A percentile compares a stretch with the other conserved stretches of the same genome.
phyloP scores from a whole-genome alignment of 345 rosid species.

The Moricandia moricandioides region DNA sequence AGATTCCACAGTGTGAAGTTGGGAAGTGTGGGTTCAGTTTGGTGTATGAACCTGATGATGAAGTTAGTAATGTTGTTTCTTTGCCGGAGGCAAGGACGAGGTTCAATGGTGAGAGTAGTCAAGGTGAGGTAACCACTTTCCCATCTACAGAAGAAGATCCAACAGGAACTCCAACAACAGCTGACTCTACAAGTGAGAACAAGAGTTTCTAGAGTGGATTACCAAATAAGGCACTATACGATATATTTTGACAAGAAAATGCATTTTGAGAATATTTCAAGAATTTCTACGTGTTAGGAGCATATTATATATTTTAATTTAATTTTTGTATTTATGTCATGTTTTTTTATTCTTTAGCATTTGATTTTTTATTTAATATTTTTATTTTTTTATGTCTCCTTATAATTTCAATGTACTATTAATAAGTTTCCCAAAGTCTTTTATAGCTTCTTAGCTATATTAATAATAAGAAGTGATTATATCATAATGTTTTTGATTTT shows the following conservation, averaged over 20 bases:
- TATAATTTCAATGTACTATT: not conserved
- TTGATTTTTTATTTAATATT: too few relatives aligned
- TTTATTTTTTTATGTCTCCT: not conserved
- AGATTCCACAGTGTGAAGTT: slow-evolving; percentile 7
- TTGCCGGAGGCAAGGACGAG: not conserved
- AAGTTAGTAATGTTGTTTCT: slow-evolving; percentile 7
- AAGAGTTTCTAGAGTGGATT: not conserved
- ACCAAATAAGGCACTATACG: not conserved
- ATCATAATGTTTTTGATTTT: too few relatives aligned
- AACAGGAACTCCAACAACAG: slow-evolving; percentile 9
- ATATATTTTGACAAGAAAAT: too few relatives aligned
- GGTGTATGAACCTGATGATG: slow-evolving; percentile 21
- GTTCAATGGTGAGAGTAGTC: not conserved
- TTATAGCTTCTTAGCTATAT: not conserved
- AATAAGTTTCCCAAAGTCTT: not conserved
- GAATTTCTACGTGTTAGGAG: too few relatives aligned
- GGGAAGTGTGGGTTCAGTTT: slow-evolving; percentile 26
- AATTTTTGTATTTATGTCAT: too few relatives aligned
- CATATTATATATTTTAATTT: too few relatives aligned
- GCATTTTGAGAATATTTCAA: too few relatives aligned
- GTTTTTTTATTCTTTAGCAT: too few relatives aligned
- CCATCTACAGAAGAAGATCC: not conserved
- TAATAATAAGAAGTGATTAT: too few relatives aligned
- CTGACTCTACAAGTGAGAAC: not conserved
- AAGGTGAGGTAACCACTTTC: not conserved